Conservation (phyloP, 106 monocot genomes). For the Iris macrosiphon region DNA sequence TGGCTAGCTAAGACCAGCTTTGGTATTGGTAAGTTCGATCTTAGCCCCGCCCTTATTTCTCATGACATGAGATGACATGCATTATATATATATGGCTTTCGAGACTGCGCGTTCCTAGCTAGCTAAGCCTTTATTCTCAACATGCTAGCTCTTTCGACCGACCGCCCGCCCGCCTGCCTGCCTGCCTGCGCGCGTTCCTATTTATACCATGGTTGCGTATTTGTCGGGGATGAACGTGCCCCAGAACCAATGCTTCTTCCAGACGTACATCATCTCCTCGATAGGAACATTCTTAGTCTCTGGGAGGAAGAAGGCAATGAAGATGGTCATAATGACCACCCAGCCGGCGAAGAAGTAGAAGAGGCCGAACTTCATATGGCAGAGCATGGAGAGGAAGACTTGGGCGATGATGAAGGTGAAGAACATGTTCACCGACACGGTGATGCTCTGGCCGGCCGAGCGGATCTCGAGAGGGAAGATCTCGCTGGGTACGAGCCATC, state of each 20-base stretch:
- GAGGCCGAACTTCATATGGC: constrained; percentile 4
- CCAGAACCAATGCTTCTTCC: constrained; percentile 6
- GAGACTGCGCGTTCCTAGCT: no score
- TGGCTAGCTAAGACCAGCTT: no score
- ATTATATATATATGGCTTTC: no score
- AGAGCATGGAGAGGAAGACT: constrained; percentile 2
- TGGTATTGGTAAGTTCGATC: no score
- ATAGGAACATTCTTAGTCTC: constrained; percentile 6
- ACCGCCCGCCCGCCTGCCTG: no score
- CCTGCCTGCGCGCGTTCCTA: no score
- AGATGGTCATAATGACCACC: constrained; percentile 1
- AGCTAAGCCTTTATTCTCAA: no score
- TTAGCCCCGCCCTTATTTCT: no score
- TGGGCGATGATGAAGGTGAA: constrained; percentile 8
- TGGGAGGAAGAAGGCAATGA: not conserved
- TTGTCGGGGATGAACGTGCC: constrained; percentile 3
- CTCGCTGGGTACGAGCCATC: not conserved
- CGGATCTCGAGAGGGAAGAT: constrained; percentile 5
- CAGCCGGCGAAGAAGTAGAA: constrained; percentile 7
- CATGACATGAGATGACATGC: no score
- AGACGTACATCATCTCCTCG: not conserved
- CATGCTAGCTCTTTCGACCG: no score
- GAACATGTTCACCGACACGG: constrained; percentile 4
- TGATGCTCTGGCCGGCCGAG: constrained; percentile 2
- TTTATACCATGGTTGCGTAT: no score